Evolutionary conservation across 768 basidiomycete genomes (phyloP), one percentile per base, ranked within the genome.

Genomic region (Galerina marginata): DNA sequence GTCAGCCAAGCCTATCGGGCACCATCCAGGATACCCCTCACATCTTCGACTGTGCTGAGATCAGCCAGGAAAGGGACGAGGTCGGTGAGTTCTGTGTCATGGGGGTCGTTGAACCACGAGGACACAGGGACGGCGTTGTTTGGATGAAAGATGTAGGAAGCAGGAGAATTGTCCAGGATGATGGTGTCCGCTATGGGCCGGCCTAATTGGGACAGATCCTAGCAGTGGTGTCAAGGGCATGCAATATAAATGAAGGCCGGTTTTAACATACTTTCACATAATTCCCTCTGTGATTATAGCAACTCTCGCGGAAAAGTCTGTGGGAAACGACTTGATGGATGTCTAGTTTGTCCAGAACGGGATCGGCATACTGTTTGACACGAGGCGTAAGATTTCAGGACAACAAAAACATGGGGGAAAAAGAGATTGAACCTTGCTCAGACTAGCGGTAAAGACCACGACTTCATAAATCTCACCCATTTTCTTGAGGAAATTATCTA

Each of bases 401-500:
- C 50, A 26, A 64, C 12, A 53, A 11, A 33, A 37, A 65, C 5
- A 48, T 11, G 29, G 15, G 12, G 11, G 38, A 20, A 26, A 10
- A 55, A 40, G 20, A 23, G 75, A 84, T 39, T 49, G 43, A 14
- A 95, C 96, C 84, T 99, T 99, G 85, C 94, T 96, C 59, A 99
- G 76, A 77, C 93, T 96, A 7, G 97, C 97, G 6, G 97, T 99
- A 75, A 99, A 99, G 9, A 99, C 92, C 36, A 99, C 96, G 51
- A 99, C 83, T 75, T 99, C 97, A 72, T 96, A 99, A 46, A 98
- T 89, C 74, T 99, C 95, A 39, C 97, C 97, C 97, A 99, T 99
- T 77, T 89, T 91, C 80, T 93, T 93, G 72, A 99, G 79, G 76
- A 99, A 99, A 71, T 89, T 90, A 72, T 99, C 97, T 14, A 99